phyloP scores from a whole-genome alignment of 768 basidiomycete genomes.

The Boletus rubescentipes region DNA sequence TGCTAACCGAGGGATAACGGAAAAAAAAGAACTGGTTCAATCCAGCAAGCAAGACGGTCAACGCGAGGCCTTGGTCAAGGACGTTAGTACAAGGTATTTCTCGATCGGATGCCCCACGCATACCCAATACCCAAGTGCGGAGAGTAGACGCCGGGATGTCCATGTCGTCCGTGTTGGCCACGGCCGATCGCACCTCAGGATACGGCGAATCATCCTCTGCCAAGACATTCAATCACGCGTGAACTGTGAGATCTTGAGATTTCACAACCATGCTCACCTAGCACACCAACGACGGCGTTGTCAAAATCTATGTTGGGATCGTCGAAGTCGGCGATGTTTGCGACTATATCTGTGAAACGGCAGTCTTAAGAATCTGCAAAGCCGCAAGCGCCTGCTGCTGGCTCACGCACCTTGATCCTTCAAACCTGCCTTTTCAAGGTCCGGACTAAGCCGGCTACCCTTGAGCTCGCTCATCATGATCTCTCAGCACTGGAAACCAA shows the following conservation, averaged over 20 bases:
- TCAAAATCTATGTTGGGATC: constrained; percentile 38
- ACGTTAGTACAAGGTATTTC: background rate
- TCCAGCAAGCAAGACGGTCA: constrained; percentile 63
- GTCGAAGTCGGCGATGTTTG: constrained; percentile 25
- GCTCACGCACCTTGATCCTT: constrained; percentile 9
- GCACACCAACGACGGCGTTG: constrained; percentile 6
- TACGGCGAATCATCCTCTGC: constrained; percentile 79
- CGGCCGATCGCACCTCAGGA: constrained; percentile 77
- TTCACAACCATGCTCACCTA: constrained; percentile 14
- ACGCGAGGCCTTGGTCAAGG: constrained; percentile 32
- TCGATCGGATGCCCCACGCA: background rate
- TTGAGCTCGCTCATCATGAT: constrained; percentile 17
- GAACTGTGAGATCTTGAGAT: no score
- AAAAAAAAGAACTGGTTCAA: constrained; percentile 81
- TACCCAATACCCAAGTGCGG: constrained; percentile 59
- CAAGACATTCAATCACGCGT: constrained; percentile 12
- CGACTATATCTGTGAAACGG: background rate
- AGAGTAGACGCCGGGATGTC: constrained; percentile 59
- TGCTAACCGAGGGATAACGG: constrained; percentile 51
- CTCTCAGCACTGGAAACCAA: background rate
- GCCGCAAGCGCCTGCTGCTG: background rate
- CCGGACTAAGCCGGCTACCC: background rate
- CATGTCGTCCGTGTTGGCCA: constrained; percentile 70
- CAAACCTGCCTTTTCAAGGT: constrained; percentile 13
- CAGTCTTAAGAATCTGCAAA: no score